Conservation (phyloP, 2,329 filamentous ascomycete species). For the Calonectria pseudoreteaudii region DNA sequence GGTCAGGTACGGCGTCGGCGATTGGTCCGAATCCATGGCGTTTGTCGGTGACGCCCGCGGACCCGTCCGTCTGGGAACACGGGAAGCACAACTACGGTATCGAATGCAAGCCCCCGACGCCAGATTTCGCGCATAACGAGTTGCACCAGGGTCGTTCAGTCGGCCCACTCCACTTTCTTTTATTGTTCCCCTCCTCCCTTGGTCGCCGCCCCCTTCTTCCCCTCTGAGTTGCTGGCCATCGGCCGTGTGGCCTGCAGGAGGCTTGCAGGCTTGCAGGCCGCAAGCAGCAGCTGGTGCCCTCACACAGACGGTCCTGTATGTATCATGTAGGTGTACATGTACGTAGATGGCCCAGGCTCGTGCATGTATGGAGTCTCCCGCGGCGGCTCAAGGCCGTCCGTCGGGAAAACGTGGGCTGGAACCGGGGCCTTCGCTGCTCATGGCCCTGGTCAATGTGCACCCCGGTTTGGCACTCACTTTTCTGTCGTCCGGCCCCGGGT, state of each 20-base stretch:
- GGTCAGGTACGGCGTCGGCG: conserved; percentile 27
- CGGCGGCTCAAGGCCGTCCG: conserved; percentile 24
- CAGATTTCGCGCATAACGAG: conserved; percentile 35
- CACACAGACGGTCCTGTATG: conserved; percentile 4
- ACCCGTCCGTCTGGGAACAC: conserved; percentile 36
- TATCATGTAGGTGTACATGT: conserved; percentile 17
- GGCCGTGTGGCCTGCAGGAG: conserved; percentile 15
- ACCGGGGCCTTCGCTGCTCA: conserved; percentile 26
- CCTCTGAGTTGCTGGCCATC: conserved; percentile 12
- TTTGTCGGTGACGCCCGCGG: conserved; percentile 32
- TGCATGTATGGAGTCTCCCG: conserved; percentile 16
- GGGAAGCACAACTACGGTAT: conserved; percentile 27
- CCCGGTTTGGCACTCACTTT: conserved; percentile 37
- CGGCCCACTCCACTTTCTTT: conserved; percentile 12
- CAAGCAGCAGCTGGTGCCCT: conserved; percentile 13
- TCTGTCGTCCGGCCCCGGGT: conserved; percentile 29
- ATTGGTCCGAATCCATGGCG: conserved; percentile 32
- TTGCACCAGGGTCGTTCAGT: conserved; percentile 26
- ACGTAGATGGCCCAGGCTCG: conserved; percentile 8
- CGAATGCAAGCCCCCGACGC: conserved; percentile 25
- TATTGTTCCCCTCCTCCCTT: neutral
- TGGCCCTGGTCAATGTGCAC: conserved; percentile 33
- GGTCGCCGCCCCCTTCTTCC: neutral
- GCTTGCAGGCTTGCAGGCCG: conserved; percentile 14
- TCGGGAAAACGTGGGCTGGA: conserved; percentile 39